Evolutionary conservation across 2,329 filamentous ascomycete species (phyloP).

Genomic region (Dactylonectria macrodidyma): DNA sequence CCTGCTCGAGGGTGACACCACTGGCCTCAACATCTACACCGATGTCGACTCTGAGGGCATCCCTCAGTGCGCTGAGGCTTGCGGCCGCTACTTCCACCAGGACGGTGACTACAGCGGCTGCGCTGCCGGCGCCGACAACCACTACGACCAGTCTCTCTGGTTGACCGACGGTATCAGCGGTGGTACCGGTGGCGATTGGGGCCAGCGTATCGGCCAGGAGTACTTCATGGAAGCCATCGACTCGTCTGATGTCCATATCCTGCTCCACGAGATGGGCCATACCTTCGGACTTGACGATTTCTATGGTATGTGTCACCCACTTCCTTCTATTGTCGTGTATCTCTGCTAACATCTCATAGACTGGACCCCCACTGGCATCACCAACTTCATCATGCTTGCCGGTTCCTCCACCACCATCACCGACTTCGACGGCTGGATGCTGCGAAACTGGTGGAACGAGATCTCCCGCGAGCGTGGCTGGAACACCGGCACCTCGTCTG

Average conservation of each 20-base stretch:
- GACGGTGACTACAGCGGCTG: conserved; percentile 59
- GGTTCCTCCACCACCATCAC: conserved; percentile 59
- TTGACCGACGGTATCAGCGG: conserved; percentile 61
- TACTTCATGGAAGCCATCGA: conserved; percentile 59
- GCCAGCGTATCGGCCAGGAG: conserved; percentile 60
- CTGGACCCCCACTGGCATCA: conserved; percentile 59
- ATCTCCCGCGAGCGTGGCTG: conserved; percentile 50
- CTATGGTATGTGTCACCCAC: conserved; percentile 30
- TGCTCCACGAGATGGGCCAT: conserved; percentile 63
- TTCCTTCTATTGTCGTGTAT: neutral
- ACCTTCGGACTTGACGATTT: conserved; percentile 61
- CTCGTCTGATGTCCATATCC: conserved; percentile 58
- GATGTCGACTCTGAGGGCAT: conserved; percentile 56
- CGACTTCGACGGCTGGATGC: conserved; percentile 66
- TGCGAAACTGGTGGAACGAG: conserved; percentile 62
- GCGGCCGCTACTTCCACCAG: conserved; percentile 62
- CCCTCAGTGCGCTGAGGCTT: conserved; percentile 57
- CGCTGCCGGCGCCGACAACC: conserved; percentile 50
- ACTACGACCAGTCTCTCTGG: conserved; percentile 64
- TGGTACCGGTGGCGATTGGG: conserved; percentile 63
- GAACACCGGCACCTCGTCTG: conserved; percentile 33
- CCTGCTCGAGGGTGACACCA: conserved; percentile 56
- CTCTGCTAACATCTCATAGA: conserved; percentile 41
- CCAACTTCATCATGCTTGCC: conserved; percentile 62
- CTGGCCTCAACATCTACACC: conserved; percentile 59